Conservation (phyloP, 768 basidiomycete genomes). For the Tricholoma sp. region DNA sequence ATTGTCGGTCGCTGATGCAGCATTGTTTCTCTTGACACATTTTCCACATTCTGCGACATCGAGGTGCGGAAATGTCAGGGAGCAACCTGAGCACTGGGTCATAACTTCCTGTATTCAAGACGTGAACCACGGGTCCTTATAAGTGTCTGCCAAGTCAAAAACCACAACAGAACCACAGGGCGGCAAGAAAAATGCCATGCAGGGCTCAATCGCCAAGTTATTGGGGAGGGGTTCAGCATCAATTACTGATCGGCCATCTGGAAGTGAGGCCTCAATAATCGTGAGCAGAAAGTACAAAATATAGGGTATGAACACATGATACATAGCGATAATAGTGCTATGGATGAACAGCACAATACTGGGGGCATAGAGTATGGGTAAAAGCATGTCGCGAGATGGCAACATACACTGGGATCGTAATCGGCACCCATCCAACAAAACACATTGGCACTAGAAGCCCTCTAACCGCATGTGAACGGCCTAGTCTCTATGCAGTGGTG, state of each 20-base stretch:
- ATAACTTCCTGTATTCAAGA: background rate
- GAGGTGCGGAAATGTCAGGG: background rate
- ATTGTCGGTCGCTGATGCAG: too few relatives aligned
- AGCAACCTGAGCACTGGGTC: background rate
- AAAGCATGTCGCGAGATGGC: background rate
- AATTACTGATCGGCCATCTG: background rate
- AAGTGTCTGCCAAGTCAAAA: background rate
- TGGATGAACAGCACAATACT: background rate
- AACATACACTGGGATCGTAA: background rate
- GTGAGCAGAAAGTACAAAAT: background rate
- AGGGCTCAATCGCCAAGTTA: background rate
- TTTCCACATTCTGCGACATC: too few relatives aligned
- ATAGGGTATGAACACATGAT: background rate
- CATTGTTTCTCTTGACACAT: too few relatives aligned
- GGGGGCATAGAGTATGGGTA: background rate
- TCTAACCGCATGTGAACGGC: background rate
- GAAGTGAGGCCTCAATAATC: background rate
- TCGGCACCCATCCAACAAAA: background rate
- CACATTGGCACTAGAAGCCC: background rate
- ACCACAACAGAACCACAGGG: background rate
- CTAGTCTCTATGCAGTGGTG: background rate
- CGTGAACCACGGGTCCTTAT: background rate
- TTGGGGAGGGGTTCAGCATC: background rate
- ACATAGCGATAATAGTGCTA: too few relatives aligned
- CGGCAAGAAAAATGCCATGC: background rate